Evolutionary conservation across 1,284 basidiomycete species (phyloP), one percentile per base, ranked within the genome.

Genomic region (Cystobasidium slooffiae): DNA sequence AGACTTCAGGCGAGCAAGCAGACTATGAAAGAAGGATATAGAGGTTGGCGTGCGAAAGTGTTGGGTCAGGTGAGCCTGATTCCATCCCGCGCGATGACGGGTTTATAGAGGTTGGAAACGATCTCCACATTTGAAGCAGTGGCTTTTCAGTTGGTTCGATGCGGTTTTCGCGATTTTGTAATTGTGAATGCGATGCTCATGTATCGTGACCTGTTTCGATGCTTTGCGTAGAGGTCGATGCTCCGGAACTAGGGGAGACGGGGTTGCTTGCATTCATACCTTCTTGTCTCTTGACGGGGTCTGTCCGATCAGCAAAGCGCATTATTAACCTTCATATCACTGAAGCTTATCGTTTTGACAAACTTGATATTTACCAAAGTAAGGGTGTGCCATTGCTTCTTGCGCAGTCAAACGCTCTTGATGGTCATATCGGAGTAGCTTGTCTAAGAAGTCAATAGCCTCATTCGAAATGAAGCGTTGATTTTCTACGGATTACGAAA

Each of bases 381-480:
- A 97, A 46, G 90, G 86, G 80, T 97, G 94, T 22, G 85, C 86
- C 83, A 95, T 93, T 9, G 92, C 92, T 83, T 97, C 94, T 78
- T 89, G 87, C 58, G 96, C 96, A 37, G 96, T 99, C 76, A 97
- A 86, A 69, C 96, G 89, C 82, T 97, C 94, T 85, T 97, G 94
- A 82, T 98, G 96, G 82, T 98, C 93, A 83, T 98, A 99, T 62
- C 93, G 89, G 80, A 99, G 87, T 59, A 99, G 86, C 84, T 95
- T 95, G 85, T 99, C 96, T 76, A 99, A 84, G 81, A 98, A 91
- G 85, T 98, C 94, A 68, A 84, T 80, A n/a, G 94, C 94, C 81
- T 96, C 94, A 82, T 94, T 97, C n/a, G 93, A 94, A 78, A 98
- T 94, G 84, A 93, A 97, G 70, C 94, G 89, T 83, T 97, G 93